Evolutionary conservation across 2,329 filamentous ascomycete species (phyloP).

Genomic region (Dothistroma septosporum): DNA sequence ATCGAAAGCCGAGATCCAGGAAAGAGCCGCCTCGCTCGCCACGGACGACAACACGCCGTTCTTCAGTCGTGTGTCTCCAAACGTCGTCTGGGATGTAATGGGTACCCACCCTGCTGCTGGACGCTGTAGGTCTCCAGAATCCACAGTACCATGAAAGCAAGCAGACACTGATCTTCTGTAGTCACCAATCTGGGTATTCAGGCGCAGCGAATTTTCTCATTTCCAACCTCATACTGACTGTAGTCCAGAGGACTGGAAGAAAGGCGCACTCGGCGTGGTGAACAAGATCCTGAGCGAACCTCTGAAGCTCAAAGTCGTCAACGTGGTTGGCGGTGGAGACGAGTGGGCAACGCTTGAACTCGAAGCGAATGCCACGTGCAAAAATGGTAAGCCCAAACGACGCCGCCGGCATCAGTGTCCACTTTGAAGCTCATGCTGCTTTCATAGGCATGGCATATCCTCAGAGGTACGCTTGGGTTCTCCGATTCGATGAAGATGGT

Average conservation of each 20-base stretch:
- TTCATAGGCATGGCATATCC: slow-evolving; percentile 24
- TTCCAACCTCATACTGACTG: not conserved
- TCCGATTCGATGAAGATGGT: slow-evolving; percentile 27
- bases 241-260: slow-evolving; percentile 25
- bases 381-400: slow-evolving; percentile 24
- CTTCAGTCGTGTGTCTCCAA: slow-evolving; percentile 26
- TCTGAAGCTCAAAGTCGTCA: slow-evolving; percentile 25
- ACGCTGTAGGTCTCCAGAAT: slow-evolving; percentile 10
- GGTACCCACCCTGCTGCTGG: slow-evolving; percentile 29
- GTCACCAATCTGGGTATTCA: slow-evolving; percentile 22
- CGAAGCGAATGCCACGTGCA: slow-evolving; percentile 27
- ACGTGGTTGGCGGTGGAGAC: slow-evolving; percentile 28
- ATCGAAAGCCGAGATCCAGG: slow-evolving; percentile 23
- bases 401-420: not conserved
- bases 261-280: slow-evolving; percentile 25
- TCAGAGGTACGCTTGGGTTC: slow-evolving; percentile 29
- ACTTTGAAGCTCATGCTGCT: not conserved
- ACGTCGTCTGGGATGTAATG: slow-evolving; percentile 31
- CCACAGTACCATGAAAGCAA: not conserved
- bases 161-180: not conserved
- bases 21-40: slow-evolving; percentile 20
- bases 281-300: slow-evolving; percentile 24
- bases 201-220: not conserved
- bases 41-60: slow-evolving; percentile 25
- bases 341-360: slow-evolving; percentile 30